Base-by-base conservation (phyloP, 2,329 filamentous ascomycete species). In the Teratosphaeria nubilosa region DNA sequence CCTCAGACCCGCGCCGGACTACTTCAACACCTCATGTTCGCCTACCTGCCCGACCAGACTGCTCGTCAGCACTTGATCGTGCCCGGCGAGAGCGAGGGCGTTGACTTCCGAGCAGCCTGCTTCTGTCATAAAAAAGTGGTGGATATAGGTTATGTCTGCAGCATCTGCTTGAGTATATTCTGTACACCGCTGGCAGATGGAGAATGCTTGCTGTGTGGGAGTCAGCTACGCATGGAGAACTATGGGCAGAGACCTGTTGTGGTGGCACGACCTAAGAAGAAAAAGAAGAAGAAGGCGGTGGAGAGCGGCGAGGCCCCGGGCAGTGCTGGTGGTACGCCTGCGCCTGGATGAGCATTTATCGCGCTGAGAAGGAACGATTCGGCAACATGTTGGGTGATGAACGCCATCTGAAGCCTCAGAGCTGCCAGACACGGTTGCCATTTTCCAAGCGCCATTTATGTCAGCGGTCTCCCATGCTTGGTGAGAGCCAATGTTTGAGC, bases 61-160 rank as follows among this genome's bases (percentile, higher is more conserved):
- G 81, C 82, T 24, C 77, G 86, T 10, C 73, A 80, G 52, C 82
- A 86, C 59, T 77, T 99, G 50, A 81, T 96, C 50, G 78, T 87
- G 4, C 91, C 94, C 0, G 90, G 88, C 9, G 70, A 70, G 7
- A 86, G 90, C 41, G 88, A 91, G 58, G 86, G 87, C 51, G 91
- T 99, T 51, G 95, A 99, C 75, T 99, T 99, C 72, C 85, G 94
- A 51, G 92, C 95, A n/a, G 94, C 94, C 3, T 99, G 94, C 72
- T 99, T 99, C 76, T 99, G 94, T 72, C 94, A 99, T 75, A 82
- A 92, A 55, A 84, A 84, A 37, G 90, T 97, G 22, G 87, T 99
- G 51, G 90, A 96, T 73, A 84, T 91, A 1, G 94, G 91, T 9
- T 99, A 90, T 71, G 92, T 99, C 41, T 99, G 94, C 77, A 95